Conservation (phyloP, 495 filamentous ascomycete genomes). For the Podospora appendiculata region DNA sequence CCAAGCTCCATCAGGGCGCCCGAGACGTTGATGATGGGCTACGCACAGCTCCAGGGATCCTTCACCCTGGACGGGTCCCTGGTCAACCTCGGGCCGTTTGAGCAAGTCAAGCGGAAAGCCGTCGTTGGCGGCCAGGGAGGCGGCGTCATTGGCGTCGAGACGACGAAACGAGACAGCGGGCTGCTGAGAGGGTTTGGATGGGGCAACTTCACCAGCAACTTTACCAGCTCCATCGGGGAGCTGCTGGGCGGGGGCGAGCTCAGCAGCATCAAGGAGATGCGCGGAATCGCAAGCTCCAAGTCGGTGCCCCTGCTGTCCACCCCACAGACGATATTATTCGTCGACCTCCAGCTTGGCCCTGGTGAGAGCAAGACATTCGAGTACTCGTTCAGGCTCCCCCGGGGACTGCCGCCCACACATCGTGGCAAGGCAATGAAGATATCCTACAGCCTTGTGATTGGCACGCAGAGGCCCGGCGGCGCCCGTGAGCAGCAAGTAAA, state of each 20-base stretch:
- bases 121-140: conserved; percentile 81
- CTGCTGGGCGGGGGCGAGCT: conserved; percentile 77
- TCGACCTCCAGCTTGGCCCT: conserved; percentile 78
- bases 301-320: conserved; percentile 86
- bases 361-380: conserved; percentile 84
- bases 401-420: conserved; percentile 81
- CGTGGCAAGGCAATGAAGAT: conserved; percentile 93
- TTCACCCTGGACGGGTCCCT: conserved; percentile 90
- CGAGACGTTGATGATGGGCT: conserved; percentile 94
- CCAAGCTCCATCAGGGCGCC: conserved; percentile 37
- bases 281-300: conserved; percentile 67
- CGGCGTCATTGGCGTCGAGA: conserved; percentile 74
- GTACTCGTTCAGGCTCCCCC: conserved; percentile 79
- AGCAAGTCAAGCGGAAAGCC: conserved; percentile 91
- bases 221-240: conserved; percentile 83
- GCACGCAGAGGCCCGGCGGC: conserved; percentile 78
- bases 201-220: conserved; percentile 76
- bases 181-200: conserved; percentile 81
- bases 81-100: conserved; percentile 81
- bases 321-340: conserved; percentile 94
- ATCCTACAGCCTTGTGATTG: conserved; percentile 82
- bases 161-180: conserved; percentile 66
- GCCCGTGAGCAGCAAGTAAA: conserved; percentile 73
- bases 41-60: conserved; percentile 86
- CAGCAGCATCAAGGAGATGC: conserved; percentile 92